Conservation (phyloP, 2,329 filamentous ascomycete species). For the Calonectria pseudoturangicola region DNA sequence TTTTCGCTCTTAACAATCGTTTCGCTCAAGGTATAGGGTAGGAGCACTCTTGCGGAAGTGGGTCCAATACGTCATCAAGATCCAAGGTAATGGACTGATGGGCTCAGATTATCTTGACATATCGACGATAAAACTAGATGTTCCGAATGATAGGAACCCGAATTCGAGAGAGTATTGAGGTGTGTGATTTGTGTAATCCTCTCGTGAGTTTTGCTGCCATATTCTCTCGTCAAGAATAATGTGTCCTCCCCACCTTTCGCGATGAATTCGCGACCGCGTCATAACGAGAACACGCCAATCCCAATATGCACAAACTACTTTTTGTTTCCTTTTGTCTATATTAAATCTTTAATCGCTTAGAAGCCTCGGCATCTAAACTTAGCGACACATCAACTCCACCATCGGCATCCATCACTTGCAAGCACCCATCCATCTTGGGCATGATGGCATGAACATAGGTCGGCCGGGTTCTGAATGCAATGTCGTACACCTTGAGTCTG, state of each 20-base stretch:
- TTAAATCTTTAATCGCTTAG: background rate
- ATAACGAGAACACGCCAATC: background rate
- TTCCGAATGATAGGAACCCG: background rate
- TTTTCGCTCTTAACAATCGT: background rate
- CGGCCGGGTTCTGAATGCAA: background rate
- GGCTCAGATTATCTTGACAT: too few relatives aligned
- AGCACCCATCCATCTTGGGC: slow-evolving; percentile 20
- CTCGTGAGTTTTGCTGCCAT: background rate
- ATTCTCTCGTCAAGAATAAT: background rate
- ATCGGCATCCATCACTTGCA: slow-evolving; percentile 12
- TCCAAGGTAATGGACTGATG: background rate
- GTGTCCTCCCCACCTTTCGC: background rate
- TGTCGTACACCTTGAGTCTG: background rate
- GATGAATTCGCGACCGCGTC: background rate
- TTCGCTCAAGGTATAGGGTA: background rate
- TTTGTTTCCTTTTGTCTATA: background rate
- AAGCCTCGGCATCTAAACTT: background rate
- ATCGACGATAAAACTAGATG: too few relatives aligned
- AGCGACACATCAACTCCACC: slow-evolving; percentile 8
- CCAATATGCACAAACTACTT: background rate
- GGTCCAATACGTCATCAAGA: background rate
- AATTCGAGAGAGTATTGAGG: background rate
- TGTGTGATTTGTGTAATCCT: background rate
- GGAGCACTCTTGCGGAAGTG: background rate
- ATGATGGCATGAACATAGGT: slow-evolving; percentile 14